These are phyloP conservation scores for Phenoliferia sp. DNA, from an alignment of 1,284 basidiomycete genomes.

Conservation along the genomic window DNA sequence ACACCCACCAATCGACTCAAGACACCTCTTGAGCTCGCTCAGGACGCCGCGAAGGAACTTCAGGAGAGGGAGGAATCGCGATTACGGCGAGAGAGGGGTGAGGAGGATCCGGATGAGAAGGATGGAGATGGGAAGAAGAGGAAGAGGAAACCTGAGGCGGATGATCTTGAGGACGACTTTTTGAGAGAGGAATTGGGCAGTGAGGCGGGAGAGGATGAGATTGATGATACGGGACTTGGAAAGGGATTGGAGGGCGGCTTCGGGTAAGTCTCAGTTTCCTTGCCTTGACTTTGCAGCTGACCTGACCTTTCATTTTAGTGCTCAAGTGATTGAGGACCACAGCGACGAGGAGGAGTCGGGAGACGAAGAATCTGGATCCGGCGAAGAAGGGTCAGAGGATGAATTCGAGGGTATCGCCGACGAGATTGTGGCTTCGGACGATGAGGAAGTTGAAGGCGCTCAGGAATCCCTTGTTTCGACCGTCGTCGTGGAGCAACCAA, in stretches of 20 bases:
- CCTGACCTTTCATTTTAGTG: not conserved
- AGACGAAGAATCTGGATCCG: conserved; percentile 38
- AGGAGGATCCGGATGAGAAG: conserved; percentile 54
- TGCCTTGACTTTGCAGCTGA: too few species aligned
- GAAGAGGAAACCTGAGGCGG: conserved; percentile 55
- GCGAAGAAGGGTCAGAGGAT: conserved; percentile 18
- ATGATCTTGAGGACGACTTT: conserved; percentile 93
- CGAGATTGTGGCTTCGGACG: conserved; percentile 39
- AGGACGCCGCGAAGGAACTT: conserved; percentile 80
- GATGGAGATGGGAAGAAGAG: conserved; percentile 51
- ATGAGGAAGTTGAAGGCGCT: conserved; percentile 42
- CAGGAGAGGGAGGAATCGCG: conserved; percentile 80
- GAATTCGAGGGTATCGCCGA: conserved; percentile 35
- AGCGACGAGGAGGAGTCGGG: conserved; percentile 31
- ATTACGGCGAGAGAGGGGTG: conserved; percentile 78
- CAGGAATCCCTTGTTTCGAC: conserved; percentile 37
- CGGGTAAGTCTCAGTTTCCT: not conserved
- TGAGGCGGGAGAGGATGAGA: conserved; percentile 31
- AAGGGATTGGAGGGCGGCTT: conserved; percentile 7
- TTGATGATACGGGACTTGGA: conserved; percentile 27
- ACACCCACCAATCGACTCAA: conserved; percentile 94
- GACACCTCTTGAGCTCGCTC: conserved; percentile 87
- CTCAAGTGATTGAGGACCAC: conserved; percentile 7
- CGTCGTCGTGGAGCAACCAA: conserved; percentile 7
- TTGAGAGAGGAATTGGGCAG: conserved; percentile 40